phyloP scores from a whole-genome alignment of 371 early-diverging fungal genomes.

The Zychaea mexicana region DNA sequence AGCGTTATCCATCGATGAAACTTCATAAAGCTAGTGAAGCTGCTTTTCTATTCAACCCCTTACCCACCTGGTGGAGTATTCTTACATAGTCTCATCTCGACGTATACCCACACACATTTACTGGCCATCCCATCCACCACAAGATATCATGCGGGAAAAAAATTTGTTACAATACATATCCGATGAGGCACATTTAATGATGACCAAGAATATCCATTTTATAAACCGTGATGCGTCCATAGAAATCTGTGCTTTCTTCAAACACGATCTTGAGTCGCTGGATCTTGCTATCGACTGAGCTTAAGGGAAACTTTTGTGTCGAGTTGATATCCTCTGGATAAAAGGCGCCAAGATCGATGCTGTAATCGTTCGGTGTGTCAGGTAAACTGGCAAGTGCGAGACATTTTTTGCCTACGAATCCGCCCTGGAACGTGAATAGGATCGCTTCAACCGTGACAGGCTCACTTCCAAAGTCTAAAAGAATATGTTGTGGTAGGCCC shows the following conservation, averaged over 20 bases:
- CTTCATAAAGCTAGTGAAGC: no score
- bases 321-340: constrained; percentile 42
- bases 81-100: no score
- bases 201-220: constrained; percentile 69
- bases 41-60: no score
- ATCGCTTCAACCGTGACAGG: constrained; percentile 51
- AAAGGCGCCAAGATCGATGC: constrained; percentile 33
- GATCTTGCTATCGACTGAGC: constrained; percentile 12
- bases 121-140: no score
- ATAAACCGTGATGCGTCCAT: constrained; percentile 87
- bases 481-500: constrained; percentile 84
- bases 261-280: constrained; percentile 70
- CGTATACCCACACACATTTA: no score
- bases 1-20: no score
- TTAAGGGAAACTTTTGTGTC: constrained; percentile 29
- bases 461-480: constrained; percentile 64
- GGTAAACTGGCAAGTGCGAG: constrained; percentile 39
- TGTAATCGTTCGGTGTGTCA: constrained; percentile 48
- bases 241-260: constrained; percentile 84
- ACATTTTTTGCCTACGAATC: constrained; percentile 84
- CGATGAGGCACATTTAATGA: no score
- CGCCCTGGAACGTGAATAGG: constrained; percentile 87
- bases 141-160: no score
- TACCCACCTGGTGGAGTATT: no score
- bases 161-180: no score